A percentile compares a stretch with the other conserved stretches of the same genome.
Conservation (phyloP, 2,329 filamentous ascomycete genomes). For the Aphanoascus verrucosus region DNA sequence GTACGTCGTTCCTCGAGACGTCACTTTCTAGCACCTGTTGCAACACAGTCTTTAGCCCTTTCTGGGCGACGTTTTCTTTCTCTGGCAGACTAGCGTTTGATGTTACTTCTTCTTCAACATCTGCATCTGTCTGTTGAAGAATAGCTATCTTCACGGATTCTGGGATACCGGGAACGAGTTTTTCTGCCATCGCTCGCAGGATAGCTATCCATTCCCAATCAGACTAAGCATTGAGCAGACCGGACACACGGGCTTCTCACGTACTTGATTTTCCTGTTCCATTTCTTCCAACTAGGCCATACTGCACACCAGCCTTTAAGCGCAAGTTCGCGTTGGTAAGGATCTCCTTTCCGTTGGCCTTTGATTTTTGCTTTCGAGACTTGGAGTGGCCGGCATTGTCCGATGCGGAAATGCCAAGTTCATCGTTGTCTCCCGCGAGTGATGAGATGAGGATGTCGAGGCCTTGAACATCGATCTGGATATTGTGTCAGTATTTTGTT, state of each 20-base stretch:
- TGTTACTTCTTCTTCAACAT: slow-evolving; percentile 20
- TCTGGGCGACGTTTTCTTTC: neutral
- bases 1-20: slow-evolving; percentile 41
- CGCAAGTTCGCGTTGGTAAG: slow-evolving; percentile 58
- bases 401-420: neutral
- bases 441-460: slow-evolving; percentile 57
- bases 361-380: slow-evolving; percentile 42
- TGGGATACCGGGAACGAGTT: slow-evolving; percentile 65
- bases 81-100: neutral
- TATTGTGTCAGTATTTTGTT: neutral
- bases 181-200: slow-evolving; percentile 63
- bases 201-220: slow-evolving; percentile 42
- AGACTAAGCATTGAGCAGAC: no score
- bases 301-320: slow-evolving; percentile 61
- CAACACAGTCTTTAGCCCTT: slow-evolving; percentile 44
- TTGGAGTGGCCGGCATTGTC: slow-evolving; percentile 22
- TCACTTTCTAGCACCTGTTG: slow-evolving; percentile 54
- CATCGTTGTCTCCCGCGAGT: slow-evolving; percentile 11
- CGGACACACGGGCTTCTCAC: no score
- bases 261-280: slow-evolving; percentile 72
- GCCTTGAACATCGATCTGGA: slow-evolving; percentile 58
- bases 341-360: slow-evolving; percentile 49
- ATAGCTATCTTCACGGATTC: slow-evolving; percentile 55
- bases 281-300: slow-evolving; percentile 70
- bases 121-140: slow-evolving; percentile 55